Conservation (phyloP, 106 monocot genomes). For the Agapanthus africanus region DNA sequence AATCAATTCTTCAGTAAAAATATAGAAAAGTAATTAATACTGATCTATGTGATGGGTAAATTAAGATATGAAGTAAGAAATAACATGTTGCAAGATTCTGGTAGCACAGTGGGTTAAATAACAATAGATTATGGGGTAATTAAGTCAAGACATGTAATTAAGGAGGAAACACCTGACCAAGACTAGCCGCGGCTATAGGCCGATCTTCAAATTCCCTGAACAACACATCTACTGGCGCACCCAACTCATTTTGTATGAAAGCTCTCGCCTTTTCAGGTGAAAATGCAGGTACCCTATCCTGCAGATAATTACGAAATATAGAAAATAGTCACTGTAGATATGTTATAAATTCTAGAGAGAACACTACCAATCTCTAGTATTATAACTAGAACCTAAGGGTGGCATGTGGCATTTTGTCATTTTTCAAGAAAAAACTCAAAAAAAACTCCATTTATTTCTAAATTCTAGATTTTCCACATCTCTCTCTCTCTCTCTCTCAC, state of each 20-base stretch:
- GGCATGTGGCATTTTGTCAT: no score
- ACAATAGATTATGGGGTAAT: not conserved
- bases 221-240: slow-evolving; percentile 58
- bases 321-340: not conserved
- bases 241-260: slow-evolving; percentile 78
- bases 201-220: slow-evolving; percentile 88
- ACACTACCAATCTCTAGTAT: no score
- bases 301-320: slow-evolving; percentile 15
- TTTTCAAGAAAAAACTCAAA: no score
- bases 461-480: no score
- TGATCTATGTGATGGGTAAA: no score
- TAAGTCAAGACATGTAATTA: not conserved
- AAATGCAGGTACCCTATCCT: slow-evolving; percentile 98
- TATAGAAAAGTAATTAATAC: not conserved
- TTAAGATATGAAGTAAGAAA: not conserved
- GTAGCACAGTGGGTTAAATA: not conserved
- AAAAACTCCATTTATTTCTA: no score
- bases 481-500: no score
- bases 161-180: slow-evolving; percentile 79
- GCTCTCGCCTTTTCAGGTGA: slow-evolving; percentile 72
- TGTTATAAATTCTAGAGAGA: not conserved
- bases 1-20: not conserved
- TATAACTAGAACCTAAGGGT: no score
- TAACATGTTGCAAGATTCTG: not conserved
- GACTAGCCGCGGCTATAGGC: slow-evolving; percentile 96